These are phyloP conservation scores for Paraurostyla sp. DNA, from an alignment of 73 alveolate genomes.

Conservation along the genomic window DNA sequence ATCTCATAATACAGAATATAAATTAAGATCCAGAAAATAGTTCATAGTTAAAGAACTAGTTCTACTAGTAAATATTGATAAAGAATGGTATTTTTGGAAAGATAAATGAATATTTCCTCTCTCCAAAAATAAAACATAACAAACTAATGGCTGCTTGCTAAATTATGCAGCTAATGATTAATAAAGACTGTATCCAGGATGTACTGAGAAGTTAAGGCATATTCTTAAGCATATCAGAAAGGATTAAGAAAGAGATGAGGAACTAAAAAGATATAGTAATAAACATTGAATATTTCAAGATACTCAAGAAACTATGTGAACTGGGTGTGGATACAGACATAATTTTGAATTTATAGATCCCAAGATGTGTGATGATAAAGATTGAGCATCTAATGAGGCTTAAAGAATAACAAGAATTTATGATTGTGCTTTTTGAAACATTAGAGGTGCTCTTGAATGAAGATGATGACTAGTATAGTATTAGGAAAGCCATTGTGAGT, in stretches of 20 bases:
- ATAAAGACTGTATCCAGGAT: neutral
- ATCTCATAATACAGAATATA: too few relatives aligned
- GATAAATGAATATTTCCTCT: neutral
- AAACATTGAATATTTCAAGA: constrained; percentile 6
- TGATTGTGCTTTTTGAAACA: neutral
- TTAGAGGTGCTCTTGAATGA: constrained; percentile 11
- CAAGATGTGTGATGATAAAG: neutral
- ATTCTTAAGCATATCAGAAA: neutral
- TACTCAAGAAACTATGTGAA: neutral
- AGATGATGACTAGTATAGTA: neutral
- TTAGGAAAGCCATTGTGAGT: neutral
- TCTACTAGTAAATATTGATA: neutral
- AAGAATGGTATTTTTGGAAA: neutral
- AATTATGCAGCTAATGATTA: constrained; percentile 8
- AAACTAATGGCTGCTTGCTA: neutral
- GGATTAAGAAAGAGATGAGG: neutral
- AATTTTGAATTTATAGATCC: neutral
- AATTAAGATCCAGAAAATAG: neutral
- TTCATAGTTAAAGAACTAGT: neutral
- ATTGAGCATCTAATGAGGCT: neutral
- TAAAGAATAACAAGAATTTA: neutral
- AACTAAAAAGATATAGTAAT: neutral
- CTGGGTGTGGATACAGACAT: neutral
- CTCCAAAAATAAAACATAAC: neutral
- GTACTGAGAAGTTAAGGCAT: constrained; percentile 9